These are phyloP conservation scores for Hypoxylon sp. DNA, from an alignment of 2,329 filamentous ascomycete species.

Conservation along the genomic window DNA sequence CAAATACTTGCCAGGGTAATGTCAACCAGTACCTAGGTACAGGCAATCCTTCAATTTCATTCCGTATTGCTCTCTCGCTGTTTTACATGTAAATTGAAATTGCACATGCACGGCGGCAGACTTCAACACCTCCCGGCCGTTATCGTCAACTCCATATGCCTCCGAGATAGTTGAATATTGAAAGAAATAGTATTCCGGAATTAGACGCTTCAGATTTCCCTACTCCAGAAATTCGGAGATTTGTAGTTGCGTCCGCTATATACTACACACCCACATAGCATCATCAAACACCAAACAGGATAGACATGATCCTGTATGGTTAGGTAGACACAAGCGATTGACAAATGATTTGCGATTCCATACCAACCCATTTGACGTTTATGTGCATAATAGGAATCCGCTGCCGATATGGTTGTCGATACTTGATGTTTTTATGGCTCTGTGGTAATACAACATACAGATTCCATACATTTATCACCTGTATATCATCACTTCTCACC, in stretches of 20 bases:
- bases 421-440: not conserved
- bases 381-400: slow-evolving; percentile 34
- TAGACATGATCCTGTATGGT: slow-evolving; percentile 15
- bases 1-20: not conserved
- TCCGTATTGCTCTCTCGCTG: not conserved
- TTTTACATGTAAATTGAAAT: not conserved
- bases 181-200: not conserved
- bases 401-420: slow-evolving; percentile 35
- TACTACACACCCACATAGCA: not conserved
- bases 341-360: slow-evolving; percentile 18
- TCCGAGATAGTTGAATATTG: not conserved
- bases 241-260: not conserved
- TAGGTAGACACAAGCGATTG: slow-evolving; percentile 1
- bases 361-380: slow-evolving; percentile 1
- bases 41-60: slow-evolving; percentile 28
- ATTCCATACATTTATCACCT: not conserved
- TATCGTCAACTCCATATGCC: slow-evolving; percentile 4
- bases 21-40: not conserved
- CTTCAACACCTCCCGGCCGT: not conserved
- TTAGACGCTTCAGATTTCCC: not conserved
- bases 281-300: not conserved
- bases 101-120: not conserved
- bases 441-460: slow-evolving; percentile 3
- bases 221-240: not conserved
- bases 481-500: slow-evolving; percentile 7